Percentiles rank a stretch among this genome's conserved stretches.
Evolutionary conservation across 2,329 filamentous ascomycete species (phyloP).

Genomic region (Diplocarpon rosae): DNA sequence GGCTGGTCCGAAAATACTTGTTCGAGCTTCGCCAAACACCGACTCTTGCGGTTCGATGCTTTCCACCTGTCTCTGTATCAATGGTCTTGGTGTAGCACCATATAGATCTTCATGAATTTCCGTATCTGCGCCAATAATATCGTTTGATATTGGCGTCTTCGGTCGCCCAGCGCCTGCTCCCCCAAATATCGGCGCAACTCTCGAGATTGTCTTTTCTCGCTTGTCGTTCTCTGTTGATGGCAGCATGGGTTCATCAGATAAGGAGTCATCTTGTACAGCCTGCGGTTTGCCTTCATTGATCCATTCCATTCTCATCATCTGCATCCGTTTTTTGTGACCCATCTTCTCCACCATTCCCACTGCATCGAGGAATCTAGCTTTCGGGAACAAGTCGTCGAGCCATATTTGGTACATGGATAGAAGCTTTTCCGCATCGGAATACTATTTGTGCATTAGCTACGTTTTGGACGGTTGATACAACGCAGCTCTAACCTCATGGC

Average conservation of each 20-base stretch:
- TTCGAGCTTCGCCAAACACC: conserved; percentile 14
- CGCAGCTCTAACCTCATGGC: conserved; percentile 58
- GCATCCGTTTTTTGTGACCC: conserved; percentile 72
- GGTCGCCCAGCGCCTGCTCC: conserved; percentile 17
- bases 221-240: conserved; percentile 23
- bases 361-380: conserved; percentile 86
- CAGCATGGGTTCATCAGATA: conserved; percentile 20
- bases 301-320: conserved; percentile 67
- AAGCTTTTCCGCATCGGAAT: conserved; percentile 70
- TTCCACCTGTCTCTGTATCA: conserved; percentile 13
- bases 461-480: not conserved
- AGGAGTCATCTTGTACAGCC: conserved; percentile 21
- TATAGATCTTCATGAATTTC: conserved; percentile 33
- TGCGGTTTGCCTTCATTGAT: conserved; percentile 65
- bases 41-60: conserved; percentile 18
- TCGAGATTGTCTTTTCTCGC: conserved; percentile 23
- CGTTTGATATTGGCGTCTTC: conserved; percentile 29
- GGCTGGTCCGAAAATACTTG: conserved; percentile 21
- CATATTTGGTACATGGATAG: conserved; percentile 90
- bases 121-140: conserved; percentile 28
- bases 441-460: conserved; percentile 37
- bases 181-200: conserved; percentile 32
- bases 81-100: conserved; percentile 36
- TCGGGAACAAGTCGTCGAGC: conserved; percentile 92
- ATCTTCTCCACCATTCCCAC: conserved; percentile 85